Evolutionary conservation across 495 filamentous ascomycete genomes (phyloP).

Genomic region (Aspergillus heteromorphus): DNA sequence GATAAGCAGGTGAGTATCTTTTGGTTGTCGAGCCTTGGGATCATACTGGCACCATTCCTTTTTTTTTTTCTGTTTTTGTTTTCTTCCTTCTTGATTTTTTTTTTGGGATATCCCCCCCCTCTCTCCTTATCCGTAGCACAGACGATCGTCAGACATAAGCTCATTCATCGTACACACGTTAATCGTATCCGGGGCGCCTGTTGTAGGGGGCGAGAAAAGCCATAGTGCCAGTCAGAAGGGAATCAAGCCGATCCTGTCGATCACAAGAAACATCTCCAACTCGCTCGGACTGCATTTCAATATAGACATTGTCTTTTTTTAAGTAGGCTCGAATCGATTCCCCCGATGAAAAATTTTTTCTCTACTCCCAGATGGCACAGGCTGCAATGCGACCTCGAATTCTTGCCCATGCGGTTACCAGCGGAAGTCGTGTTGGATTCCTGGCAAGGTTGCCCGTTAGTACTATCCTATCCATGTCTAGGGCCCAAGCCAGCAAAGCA

Average conservation of each 20-base stretch:
- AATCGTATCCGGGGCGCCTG: not conserved
- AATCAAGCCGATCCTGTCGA: constrained; percentile 10
- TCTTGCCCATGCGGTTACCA: constrained; percentile 8
- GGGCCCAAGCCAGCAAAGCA: constrained; percentile 9
- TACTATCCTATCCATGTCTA: constrained; percentile 7
- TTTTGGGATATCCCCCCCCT: not conserved
- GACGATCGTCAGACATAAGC: not conserved
- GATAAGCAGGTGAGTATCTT: constrained; percentile 5
- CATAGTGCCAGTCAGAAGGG: too few relatives aligned
- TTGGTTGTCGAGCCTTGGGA: not conserved
- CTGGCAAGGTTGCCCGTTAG: constrained; percentile 6
- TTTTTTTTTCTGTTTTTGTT: not conserved
- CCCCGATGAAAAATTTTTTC: not conserved
- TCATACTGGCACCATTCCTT: not conserved
- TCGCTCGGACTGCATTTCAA: not conserved
- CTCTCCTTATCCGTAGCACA: not conserved
- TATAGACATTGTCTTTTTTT: constrained; percentile 3
- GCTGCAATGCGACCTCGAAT: constrained; percentile 13
- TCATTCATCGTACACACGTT: not conserved
- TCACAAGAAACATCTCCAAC: constrained; percentile 5
- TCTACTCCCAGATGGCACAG: constrained; percentile 3
- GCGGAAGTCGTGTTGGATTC: constrained; percentile 2
- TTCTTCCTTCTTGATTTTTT: not conserved
- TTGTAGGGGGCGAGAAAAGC: not conserved
- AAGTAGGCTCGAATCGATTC: not conserved